These are phyloP conservation scores for Tricholoma flavovirens DNA, from an alignment of 768 basidiomycete species.

Conservation along the genomic window DNA sequence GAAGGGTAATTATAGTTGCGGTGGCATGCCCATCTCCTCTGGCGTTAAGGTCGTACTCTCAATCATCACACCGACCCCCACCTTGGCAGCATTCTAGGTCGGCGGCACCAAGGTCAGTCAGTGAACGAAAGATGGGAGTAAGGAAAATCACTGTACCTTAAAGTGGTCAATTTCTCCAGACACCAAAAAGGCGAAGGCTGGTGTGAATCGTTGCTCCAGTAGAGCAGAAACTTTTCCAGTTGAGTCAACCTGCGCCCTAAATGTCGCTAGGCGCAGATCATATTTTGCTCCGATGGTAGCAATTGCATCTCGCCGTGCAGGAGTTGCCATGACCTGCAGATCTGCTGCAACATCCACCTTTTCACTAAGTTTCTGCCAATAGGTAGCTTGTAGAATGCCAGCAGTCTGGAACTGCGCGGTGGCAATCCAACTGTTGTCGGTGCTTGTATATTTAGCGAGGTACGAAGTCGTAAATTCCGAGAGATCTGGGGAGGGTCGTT, in stretches of 20 bases:
- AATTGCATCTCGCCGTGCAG: conserved; percentile 80
- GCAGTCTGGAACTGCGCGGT: conserved; percentile 82
- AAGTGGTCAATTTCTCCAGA: conserved; percentile 98
- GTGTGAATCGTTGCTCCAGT: conserved; percentile 94
- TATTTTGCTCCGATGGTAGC: conserved; percentile 96
- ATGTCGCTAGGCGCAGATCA: conserved; percentile 89
- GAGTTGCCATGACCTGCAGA: conserved; percentile 74
- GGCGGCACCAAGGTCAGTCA: not conserved
- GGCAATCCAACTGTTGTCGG: conserved; percentile 83
- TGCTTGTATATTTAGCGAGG: conserved; percentile 71
- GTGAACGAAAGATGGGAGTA: conserved; percentile 3
- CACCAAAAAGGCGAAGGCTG: conserved; percentile 90
- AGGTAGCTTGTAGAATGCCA: conserved; percentile 84
- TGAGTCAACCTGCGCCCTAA: conserved; percentile 92
- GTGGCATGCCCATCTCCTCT: conserved; percentile 74
- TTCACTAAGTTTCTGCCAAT: conserved; percentile 94
- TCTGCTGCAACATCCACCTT: conserved; percentile 98
- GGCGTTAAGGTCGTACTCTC: conserved; percentile 79
- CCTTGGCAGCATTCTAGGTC: conserved; percentile 80
- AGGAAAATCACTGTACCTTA: conserved; percentile 53
- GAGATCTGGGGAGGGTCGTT: conserved; percentile 68
- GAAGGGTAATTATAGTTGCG: conserved; percentile 36
- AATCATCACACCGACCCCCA: conserved; percentile 97
- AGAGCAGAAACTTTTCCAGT: conserved; percentile 93
- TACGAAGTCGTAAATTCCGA: conserved; percentile 71